phyloP scores from a whole-genome alignment of 208 protist genomes.

The Crithidia expoeki region DNA sequence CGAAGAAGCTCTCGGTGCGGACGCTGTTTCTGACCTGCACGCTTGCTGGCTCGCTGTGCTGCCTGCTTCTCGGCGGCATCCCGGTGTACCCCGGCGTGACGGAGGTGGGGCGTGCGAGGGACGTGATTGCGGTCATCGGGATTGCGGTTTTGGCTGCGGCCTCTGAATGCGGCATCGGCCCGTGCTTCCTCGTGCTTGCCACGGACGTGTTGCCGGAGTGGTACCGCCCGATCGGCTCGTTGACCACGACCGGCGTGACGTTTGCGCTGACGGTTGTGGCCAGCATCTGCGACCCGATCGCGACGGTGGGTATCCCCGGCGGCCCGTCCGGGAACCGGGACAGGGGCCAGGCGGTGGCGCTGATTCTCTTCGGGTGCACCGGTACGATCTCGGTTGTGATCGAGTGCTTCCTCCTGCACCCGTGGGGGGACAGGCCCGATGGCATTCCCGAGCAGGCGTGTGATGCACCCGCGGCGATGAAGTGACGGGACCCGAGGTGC shows the following conservation, averaged over 20 bases:
- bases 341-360: slow-evolving; percentile 62
- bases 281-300: slow-evolving; percentile 67
- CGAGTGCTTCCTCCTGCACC: slow-evolving; percentile 55
- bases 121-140: slow-evolving; percentile 51
- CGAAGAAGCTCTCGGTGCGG: slow-evolving; percentile 47
- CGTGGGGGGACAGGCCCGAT: slow-evolving; percentile 14
- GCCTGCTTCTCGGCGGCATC: slow-evolving; percentile 58
- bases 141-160: slow-evolving; percentile 59
- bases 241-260: slow-evolving; percentile 46
- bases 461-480: slow-evolving; percentile 20
- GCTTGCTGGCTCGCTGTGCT: slow-evolving; percentile 42
- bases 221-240: slow-evolving; percentile 59
- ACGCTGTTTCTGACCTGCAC: slow-evolving; percentile 46
- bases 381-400: slow-evolving; percentile 50
- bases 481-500: neutral
- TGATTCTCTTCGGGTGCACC: slow-evolving; percentile 71
- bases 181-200: slow-evolving; percentile 64
- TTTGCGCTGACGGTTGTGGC: slow-evolving; percentile 70
- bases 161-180: slow-evolving; percentile 61
- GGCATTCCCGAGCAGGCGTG: neutral
- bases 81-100: slow-evolving; percentile 64
- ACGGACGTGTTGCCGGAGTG: slow-evolving; percentile 67
- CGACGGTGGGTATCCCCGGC: slow-evolving; percentile 63
- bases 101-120: slow-evolving; percentile 21
- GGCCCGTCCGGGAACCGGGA: slow-evolving; percentile 59